Evolutionary conservation across 1,284 basidiomycete genomes (phyloP), one percentile per base, ranked within the genome.

Genomic region (Puccinia coronata): DNA sequence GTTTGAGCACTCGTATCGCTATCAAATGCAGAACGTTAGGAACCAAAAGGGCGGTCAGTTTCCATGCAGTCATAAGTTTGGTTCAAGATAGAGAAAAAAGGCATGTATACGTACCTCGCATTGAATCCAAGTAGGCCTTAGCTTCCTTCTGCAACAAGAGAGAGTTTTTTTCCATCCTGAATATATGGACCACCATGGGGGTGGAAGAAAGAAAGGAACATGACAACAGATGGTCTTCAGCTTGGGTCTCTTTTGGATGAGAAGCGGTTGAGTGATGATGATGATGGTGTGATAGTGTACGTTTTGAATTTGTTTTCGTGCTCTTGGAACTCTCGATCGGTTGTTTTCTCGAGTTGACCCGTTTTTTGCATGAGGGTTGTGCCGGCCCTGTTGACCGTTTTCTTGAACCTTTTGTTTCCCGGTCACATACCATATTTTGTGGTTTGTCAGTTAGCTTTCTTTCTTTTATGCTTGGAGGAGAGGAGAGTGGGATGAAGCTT

Each of bases 351-450:
- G 82, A 99, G 93, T 87, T 98, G 95, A 82, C 96, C 96, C 0
- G 96, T 98, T 91, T 96, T 96, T 89, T 96, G 94, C 87, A 96
- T 90, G 84, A 92, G 88, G 84, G 94, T 94, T 34, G 96, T 98
- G 75, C 94, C 94, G 72, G 94, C 93, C 82, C 95, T 90, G 87
- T 94, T 95, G 82, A 97, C 90, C 41, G 93, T 92, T 89, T 98
- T 98, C 89, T 97, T 96, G 88, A 97, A 92, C 83, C 95, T n/a
- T n/a, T n/a, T n/a, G n/a, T n/a, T n/a, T n/a, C n/a, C n/a, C n/a
- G n/a, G n/a, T n/a, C n/a, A n/a, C n/a, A n/a, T n/a, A n/a, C n/a
- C n/a, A n/a, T n/a, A n/a, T n/a, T n/a, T n/a, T n/a, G 25, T 4
- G 61, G 34, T 31, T 5, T 28, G n/a, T 28, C 9, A 31, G 9